A percentile compares a stretch with the other conserved stretches of the same genome.
These are phyloP conservation scores for Candida tibetensis DNA, from an alignment of 805 yeast genomes.

Conservation along the genomic window DNA sequence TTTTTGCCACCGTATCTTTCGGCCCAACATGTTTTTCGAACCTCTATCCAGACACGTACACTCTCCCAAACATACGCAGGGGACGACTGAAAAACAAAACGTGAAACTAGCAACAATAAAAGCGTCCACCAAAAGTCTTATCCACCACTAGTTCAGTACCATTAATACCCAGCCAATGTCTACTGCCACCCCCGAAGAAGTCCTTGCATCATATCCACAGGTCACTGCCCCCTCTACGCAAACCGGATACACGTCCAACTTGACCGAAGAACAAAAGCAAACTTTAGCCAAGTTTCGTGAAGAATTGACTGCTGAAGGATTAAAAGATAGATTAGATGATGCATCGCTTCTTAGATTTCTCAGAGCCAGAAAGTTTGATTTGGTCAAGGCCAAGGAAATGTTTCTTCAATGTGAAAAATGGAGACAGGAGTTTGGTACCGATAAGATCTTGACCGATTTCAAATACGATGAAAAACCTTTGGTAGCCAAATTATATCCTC, in stretches of 20 bases:
- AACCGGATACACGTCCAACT: slow-evolving; percentile 79
- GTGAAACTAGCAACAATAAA: slow-evolving; percentile 1
- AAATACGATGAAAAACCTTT: slow-evolving; percentile 88
- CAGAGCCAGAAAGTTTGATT: slow-evolving; percentile 93
- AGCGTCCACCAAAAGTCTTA: not conserved
- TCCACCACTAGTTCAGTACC: not conserved
- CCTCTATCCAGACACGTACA: not conserved
- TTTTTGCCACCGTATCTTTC: too few species aligned
- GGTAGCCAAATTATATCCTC: slow-evolving; percentile 90
- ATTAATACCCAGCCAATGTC: too few species aligned
- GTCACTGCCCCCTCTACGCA: slow-evolving; percentile 55
- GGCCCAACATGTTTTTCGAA: too few species aligned
- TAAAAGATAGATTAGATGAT: slow-evolving; percentile 78
- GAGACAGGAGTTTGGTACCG: slow-evolving; percentile 84
- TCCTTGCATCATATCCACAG: slow-evolving; percentile 68
- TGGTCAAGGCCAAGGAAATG: slow-evolving; percentile 77
- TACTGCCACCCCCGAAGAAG: slow-evolving; percentile 21
- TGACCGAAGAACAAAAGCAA: slow-evolving; percentile 65
- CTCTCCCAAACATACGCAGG: slow-evolving; percentile 1
- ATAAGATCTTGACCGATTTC: slow-evolving; percentile 83
- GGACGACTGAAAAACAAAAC: not conserved
- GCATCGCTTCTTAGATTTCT: slow-evolving; percentile 81
- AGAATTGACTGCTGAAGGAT: slow-evolving; percentile 61
- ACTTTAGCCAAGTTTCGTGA: slow-evolving; percentile 58
- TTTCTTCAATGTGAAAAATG: slow-evolving; percentile 83